Conservation (phyloP, 495 filamentous ascomycete species). For the Trichoderma virens region DNA sequence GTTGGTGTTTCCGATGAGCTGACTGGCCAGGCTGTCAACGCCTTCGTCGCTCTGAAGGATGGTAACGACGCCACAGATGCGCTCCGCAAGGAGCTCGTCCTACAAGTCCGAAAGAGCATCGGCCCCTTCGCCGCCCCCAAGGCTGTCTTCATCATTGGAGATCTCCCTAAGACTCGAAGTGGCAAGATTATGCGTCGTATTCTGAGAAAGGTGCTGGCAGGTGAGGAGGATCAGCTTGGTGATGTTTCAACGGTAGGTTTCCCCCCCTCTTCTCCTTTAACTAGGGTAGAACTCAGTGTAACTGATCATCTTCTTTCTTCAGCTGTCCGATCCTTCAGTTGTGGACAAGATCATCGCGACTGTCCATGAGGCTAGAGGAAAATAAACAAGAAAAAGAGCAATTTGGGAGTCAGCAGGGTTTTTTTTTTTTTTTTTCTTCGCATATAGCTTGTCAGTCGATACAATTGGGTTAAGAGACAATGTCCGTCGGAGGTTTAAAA, state of each 20-base stretch:
- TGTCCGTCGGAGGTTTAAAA: background rate
- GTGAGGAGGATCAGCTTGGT: slow-evolving; percentile 93
- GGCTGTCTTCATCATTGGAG: slow-evolving; percentile 78
- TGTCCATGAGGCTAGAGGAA: slow-evolving; percentile 55
- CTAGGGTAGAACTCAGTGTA: slow-evolving; percentile 10
- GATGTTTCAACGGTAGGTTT: slow-evolving; percentile 80
- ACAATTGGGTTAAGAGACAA: background rate
- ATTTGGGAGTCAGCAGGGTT: background rate
- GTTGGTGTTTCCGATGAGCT: slow-evolving; percentile 90
- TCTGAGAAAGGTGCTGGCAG: slow-evolving; percentile 89
- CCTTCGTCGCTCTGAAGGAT: slow-evolving; percentile 91
- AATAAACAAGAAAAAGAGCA: slow-evolving; percentile 27
- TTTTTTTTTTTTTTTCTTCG: background rate
- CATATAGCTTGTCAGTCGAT: slow-evolving; percentile 2
- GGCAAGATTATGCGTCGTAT: slow-evolving; percentile 99
- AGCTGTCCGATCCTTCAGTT: slow-evolving; percentile 86
- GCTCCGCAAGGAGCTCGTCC: slow-evolving; percentile 82
- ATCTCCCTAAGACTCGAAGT: slow-evolving; percentile 91
- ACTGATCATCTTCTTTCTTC: slow-evolving; percentile 27
- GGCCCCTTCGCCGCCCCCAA: slow-evolving; percentile 97
- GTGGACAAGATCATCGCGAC: slow-evolving; percentile 81
- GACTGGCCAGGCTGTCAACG: slow-evolving; percentile 94
- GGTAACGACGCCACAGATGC: slow-evolving; percentile 71
- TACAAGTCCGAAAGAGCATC: slow-evolving; percentile 94
- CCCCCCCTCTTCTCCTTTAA: background rate